A percentile compares a stretch with the other conserved stretches of the same genome.
These are phyloP conservation scores for Lecanicillium sp. DNA, from an alignment of 2,329 filamentous ascomycete species.

Conservation along the genomic window DNA sequence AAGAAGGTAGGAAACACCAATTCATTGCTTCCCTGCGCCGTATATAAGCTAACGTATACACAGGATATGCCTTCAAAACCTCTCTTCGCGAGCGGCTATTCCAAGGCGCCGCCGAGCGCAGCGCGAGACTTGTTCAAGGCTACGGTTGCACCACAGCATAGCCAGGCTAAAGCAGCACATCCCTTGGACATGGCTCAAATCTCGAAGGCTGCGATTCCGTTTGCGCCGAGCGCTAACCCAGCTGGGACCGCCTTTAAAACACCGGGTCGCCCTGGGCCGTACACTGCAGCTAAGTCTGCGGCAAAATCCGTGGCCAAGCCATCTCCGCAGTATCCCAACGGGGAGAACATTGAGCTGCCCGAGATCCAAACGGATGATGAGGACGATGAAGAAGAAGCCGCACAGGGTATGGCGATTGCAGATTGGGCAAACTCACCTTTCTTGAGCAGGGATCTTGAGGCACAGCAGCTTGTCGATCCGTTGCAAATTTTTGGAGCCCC, in stretches of 20 bases:
- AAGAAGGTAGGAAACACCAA: slow-evolving; percentile 52
- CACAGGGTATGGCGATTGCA: slow-evolving; percentile 46
- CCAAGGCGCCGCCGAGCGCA: slow-evolving; percentile 45
- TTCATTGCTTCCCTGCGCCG: slow-evolving; percentile 2
- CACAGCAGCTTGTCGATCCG: slow-evolving; percentile 81
- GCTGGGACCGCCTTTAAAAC: slow-evolving; percentile 58
- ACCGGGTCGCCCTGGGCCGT: slow-evolving; percentile 48
- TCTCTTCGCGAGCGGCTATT: slow-evolving; percentile 53
- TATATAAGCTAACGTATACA: slow-evolving; percentile 22
- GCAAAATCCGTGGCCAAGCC: slow-evolving; percentile 56
- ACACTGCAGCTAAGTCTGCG: slow-evolving; percentile 41
- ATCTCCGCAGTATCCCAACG: slow-evolving; percentile 80
- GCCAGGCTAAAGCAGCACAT: slow-evolving; percentile 55
- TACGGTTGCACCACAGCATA: slow-evolving; percentile 59
- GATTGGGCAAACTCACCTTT: slow-evolving; percentile 87
- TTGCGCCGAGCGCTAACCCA: slow-evolving; percentile 62
- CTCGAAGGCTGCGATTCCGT: slow-evolving; percentile 82
- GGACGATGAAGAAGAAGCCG: slow-evolving; percentile 68
- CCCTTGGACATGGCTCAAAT: slow-evolving; percentile 82
- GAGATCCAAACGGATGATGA: slow-evolving; percentile 95
- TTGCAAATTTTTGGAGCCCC: slow-evolving; percentile 84
- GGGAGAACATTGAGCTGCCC: slow-evolving; percentile 83
- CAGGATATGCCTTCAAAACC: slow-evolving; percentile 56
- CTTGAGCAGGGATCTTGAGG: slow-evolving; percentile 64
- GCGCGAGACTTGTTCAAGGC: slow-evolving; percentile 57